Conservation (phyloP, 352 stramenopile genomes). For the Thalassiosira delicatula region DNA sequence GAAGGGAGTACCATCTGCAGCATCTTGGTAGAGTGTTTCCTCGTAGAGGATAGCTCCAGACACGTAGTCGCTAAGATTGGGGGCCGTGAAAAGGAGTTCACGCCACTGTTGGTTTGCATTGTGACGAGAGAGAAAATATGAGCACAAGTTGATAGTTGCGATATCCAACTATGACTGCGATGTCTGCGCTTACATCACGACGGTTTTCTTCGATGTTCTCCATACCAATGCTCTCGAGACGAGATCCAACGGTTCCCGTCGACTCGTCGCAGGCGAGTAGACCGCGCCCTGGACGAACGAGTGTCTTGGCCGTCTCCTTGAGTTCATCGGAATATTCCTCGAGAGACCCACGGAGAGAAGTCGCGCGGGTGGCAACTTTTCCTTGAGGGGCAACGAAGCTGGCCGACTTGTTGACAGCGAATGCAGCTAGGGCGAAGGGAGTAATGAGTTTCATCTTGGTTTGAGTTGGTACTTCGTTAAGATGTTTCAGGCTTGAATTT, state of each 20-base stretch:
- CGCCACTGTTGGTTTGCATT: conserved; percentile 49
- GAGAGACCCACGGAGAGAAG: conserved; percentile 27
- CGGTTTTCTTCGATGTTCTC: conserved; percentile 86
- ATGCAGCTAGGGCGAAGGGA: not conserved
- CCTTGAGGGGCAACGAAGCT: not conserved
- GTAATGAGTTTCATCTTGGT: not conserved
- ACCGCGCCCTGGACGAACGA: conserved; percentile 38
- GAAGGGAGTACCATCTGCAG: conserved; percentile 76
- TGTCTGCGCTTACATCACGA: conserved; percentile 61
- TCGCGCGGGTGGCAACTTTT: not conserved
- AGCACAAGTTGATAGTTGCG: too few species aligned
- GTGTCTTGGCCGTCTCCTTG: conserved; percentile 25
- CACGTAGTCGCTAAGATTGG: conserved; percentile 79
- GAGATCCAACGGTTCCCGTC: conserved; percentile 48
- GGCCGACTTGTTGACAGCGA: not conserved
- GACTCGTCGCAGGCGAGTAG: conserved; percentile 49
- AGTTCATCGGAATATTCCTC: conserved; percentile 42
- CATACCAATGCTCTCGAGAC: conserved; percentile 81
- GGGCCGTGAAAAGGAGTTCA: conserved; percentile 80
- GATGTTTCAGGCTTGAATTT: too few species aligned
- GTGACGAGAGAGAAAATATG: too few species aligned
- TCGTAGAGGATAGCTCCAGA: conserved; percentile 85
- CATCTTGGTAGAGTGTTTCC: conserved; percentile 83
- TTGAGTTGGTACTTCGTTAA: not conserved
- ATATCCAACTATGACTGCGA: not conserved